These are phyloP conservation scores for Xylaria intraflava DNA, from an alignment of 495 filamentous ascomycete species.

Conservation along the genomic window DNA sequence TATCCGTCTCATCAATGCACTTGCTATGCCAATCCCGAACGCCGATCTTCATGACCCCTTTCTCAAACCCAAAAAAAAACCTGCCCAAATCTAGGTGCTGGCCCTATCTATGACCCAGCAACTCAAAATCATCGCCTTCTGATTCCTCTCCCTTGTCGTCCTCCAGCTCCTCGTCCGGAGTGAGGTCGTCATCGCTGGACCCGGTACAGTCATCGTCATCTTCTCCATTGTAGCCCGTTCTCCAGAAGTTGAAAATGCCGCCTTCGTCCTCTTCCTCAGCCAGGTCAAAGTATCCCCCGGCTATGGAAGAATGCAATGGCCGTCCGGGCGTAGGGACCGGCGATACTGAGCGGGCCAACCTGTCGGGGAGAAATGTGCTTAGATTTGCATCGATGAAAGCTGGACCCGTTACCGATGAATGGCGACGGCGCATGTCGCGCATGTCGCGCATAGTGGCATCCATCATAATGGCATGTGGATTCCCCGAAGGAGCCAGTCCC, in stretches of 20 bases:
- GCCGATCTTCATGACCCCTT: constrained; percentile 1
- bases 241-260: constrained; percentile 60
- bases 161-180: constrained; percentile 41
- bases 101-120: constrained; percentile 62
- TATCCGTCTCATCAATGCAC: constrained; percentile 6
- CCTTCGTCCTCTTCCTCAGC: constrained; percentile 43
- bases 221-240: constrained; percentile 30
- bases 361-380: constrained; percentile 28
- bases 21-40: constrained; percentile 17
- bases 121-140: constrained; percentile 54
- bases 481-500: constrained; percentile 9
- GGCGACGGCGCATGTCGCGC: constrained; percentile 25
- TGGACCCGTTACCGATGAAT: constrained; percentile 27
- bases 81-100: constrained; percentile 11
- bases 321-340: constrained; percentile 19
- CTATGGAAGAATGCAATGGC: constrained; percentile 12
- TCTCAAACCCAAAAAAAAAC: too few relatives aligned
- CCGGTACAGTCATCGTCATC: constrained; percentile 30
- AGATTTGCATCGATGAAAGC: constrained; percentile 18
- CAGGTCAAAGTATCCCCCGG: constrained; percentile 9
- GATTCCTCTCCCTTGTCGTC: constrained; percentile 51
- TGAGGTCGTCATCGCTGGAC: constrained; percentile 28
- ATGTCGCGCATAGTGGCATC: constrained; percentile 17
- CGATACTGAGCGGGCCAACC: constrained; percentile 34
- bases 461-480: not conserved